Conservation (phyloP, 371 early-diverging fungal species). For the Mucor piriformis region DNA sequence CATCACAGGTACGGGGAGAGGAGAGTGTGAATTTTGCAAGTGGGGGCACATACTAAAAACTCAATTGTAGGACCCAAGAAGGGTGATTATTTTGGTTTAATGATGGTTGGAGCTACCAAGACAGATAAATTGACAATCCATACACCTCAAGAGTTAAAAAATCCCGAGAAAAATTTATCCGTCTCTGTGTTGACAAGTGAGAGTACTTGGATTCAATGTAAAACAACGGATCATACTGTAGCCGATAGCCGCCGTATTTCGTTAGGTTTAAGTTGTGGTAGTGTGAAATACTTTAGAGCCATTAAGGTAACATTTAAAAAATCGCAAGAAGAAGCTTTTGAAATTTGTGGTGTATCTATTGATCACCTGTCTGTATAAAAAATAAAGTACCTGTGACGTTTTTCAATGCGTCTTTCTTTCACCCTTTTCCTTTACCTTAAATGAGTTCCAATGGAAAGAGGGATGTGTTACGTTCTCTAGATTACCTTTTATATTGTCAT, state of each 20-base stretch:
- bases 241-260: slow-evolving; percentile 5
- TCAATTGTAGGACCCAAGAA: slow-evolving; percentile 8
- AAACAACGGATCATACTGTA: slow-evolving; percentile 8
- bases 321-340: slow-evolving; percentile 33
- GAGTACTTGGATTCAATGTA: slow-evolving; percentile 34
- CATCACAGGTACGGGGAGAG: slow-evolving; percentile 35
- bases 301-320: slow-evolving; percentile 33
- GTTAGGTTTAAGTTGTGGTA: slow-evolving; percentile 21
- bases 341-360: slow-evolving; percentile 42
- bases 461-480: slow-evolving; percentile 46
- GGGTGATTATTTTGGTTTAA: slow-evolving; percentile 6
- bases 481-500: slow-evolving; percentile 45
- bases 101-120: slow-evolving; percentile 35
- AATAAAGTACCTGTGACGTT: neutral
- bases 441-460: slow-evolving; percentile 51
- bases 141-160: slow-evolving; percentile 30
- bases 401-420: neutral
- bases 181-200: slow-evolving; percentile 32
- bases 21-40: neutral
- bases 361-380: slow-evolving; percentile 36
- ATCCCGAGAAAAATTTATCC: slow-evolving; percentile 24
- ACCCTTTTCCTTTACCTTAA: slow-evolving; percentile 23
- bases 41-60: too few relatives aligned
- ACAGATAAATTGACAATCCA: slow-evolving; percentile 28
- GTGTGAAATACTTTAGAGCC: slow-evolving; percentile 18